Evolutionary conservation across 495 filamentous ascomycete genomes (phyloP), one percentile per base, ranked within the genome.

Genomic region (Tuber indicum): DNA sequence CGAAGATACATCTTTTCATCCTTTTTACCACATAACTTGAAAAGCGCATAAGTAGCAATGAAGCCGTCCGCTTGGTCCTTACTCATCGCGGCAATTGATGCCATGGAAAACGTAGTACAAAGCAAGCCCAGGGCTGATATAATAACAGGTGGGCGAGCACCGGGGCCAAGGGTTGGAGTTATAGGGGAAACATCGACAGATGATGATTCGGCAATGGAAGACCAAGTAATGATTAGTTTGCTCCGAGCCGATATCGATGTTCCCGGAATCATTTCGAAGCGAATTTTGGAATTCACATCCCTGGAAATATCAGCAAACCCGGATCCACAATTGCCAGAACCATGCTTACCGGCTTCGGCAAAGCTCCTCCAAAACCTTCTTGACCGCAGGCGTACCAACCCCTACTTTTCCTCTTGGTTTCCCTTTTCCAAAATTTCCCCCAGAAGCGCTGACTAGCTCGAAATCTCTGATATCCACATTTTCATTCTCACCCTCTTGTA

Each of bases 1-100:
- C 92, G 89, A 75, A 97, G 80, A 79, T 92, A 92, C 14, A 91
- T 88, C 82, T 96, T 97, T 77, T 96, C 94, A 80, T 97, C 96
- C 81, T 92, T 95, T 5, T 88, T 88, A 41, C 90, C 88, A 78
- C 94, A 97, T 1, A 98, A 85, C 39, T 92, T 86, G 83, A 96
- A 96, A 21, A 98, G 85, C 26, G 91, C 93, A 39, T 90, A 86
- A 2, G 94, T 97, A 7, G 93, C 92, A 69, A 97, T 89, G 80
- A 90, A 98, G 14, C 89, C 89, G 84, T 98, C 94, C 14, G 95
- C 94, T 83, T 99, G 96, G 77, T 90, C 89, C 2, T 86, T 70
- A 70, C 91, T 91, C 0, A 93, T 91, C 16, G 94, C 91, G n/a
- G 93, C 90, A 62, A 96, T 83, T 0, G 88, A 86, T 19, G 86